Evolutionary conservation across 768 basidiomycete species (phyloP).

Genomic region (Cystoderma amianthinum): DNA sequence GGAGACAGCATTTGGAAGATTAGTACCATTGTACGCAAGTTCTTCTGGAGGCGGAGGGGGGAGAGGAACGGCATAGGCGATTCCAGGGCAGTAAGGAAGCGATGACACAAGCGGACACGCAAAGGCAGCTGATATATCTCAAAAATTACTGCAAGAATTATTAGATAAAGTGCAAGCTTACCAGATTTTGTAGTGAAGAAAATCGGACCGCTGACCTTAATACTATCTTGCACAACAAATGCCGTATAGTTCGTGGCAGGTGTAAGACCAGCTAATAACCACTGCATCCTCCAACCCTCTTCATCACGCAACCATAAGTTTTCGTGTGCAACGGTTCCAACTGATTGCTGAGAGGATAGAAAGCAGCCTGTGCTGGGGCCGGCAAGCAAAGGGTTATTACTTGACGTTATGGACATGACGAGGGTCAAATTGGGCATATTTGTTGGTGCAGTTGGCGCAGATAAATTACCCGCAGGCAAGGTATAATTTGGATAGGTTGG

Average conservation of each 20-base stretch:
- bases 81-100: conserved; percentile 68
- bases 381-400: conserved; percentile 27
- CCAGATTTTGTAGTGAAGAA: conserved; percentile 74
- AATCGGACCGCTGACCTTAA: conserved; percentile 59
- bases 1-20: conserved; percentile 42
- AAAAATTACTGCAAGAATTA: background rate
- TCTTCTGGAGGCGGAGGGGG: conserved; percentile 36
- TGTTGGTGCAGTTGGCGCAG: conserved; percentile 33
- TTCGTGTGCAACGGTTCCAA: conserved; percentile 32
- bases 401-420: conserved; percentile 44
- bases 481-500: conserved; percentile 75
- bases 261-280: conserved; percentile 50
- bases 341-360: conserved; percentile 30
- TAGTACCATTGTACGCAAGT: conserved; percentile 42
- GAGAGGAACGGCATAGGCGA: conserved; percentile 66
- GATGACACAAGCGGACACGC: conserved; percentile 63
- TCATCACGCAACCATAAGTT: conserved; percentile 50
- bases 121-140: conserved; percentile 44
- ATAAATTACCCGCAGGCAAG: conserved; percentile 49
- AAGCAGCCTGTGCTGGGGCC: conserved; percentile 56
- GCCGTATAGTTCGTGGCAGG: conserved; percentile 75
- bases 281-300: conserved; percentile 64
- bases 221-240: conserved; percentile 50
- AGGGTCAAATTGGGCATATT: conserved; percentile 45
- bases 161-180: conserved; percentile 18